These are phyloP conservation scores for Eucommia ulmoides DNA, from an alignment of 257 asterid species.

Conservation along the genomic window DNA sequence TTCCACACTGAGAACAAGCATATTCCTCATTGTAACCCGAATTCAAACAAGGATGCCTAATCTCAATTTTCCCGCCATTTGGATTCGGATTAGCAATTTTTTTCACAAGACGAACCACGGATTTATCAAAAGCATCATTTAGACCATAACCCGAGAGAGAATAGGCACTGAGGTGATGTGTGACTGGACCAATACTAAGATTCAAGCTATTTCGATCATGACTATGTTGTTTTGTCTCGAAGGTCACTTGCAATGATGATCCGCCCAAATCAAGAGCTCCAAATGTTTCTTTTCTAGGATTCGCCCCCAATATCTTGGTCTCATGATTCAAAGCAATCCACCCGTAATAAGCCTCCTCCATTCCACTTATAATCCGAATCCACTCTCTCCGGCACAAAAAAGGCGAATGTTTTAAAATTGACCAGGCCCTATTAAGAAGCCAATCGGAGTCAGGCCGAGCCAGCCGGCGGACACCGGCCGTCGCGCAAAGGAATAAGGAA, in stretches of 20 bases:
- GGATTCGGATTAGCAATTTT: slow-evolving; percentile 36
- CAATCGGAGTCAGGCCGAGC: slow-evolving; percentile 84
- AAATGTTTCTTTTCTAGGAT: slow-evolving; percentile 62
- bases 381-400: slow-evolving; percentile 86
- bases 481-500: slow-evolving; percentile 79
- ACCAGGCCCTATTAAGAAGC: slow-evolving; percentile 85
- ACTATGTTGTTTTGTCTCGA: slow-evolving; percentile 42
- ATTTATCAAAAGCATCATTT: slow-evolving; percentile 92
- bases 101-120: slow-evolving; percentile 62
- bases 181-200: slow-evolving; percentile 68
- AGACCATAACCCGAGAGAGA: slow-evolving; percentile 91
- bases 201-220: slow-evolving; percentile 51
- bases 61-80: slow-evolving; percentile 37
- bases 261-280: slow-evolving; percentile 99
- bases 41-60: slow-evolving; percentile 88
- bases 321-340: slow-evolving; percentile 93
- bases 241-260: slow-evolving; percentile 89
- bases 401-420: slow-evolving; percentile 52
- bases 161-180: slow-evolving; percentile 82
- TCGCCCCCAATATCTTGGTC: slow-evolving; percentile 54
- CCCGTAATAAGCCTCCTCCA: slow-evolving; percentile 93
- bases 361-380: slow-evolving; percentile 76
- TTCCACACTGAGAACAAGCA: slow-evolving; percentile 53
- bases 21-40: slow-evolving; percentile 66
- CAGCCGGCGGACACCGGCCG: slow-evolving; percentile 94